Evolutionary conservation across 495 filamentous ascomycete species (phyloP).

Genomic region (Penicillium paradoxum): DNA sequence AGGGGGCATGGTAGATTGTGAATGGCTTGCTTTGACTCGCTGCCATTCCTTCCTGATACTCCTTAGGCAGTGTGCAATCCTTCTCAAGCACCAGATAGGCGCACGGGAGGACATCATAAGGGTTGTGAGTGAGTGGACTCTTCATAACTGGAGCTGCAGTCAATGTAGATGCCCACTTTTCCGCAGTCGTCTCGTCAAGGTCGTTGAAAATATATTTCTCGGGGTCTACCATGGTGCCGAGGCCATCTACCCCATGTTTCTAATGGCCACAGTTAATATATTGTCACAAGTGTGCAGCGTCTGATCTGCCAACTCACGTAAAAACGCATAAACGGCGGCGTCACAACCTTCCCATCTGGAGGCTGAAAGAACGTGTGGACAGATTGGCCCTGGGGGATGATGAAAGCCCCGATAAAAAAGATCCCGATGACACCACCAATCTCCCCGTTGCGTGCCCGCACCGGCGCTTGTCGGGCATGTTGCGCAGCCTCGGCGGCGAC

Average conservation of each 20-base stretch:
- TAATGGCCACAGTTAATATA: slow-evolving; percentile 6
- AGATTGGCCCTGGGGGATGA: slow-evolving; percentile 28
- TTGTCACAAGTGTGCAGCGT: not conserved
- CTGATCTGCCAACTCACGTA: slow-evolving; percentile 14
- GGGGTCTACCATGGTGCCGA: slow-evolving; percentile 15
- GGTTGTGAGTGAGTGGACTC: slow-evolving; percentile 26
- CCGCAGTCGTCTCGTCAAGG: slow-evolving; percentile 13
- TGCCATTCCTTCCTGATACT: slow-evolving; percentile 31
- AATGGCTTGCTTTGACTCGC: slow-evolving; percentile 17
- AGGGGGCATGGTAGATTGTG: slow-evolving; percentile 21
- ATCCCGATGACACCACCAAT: slow-evolving; percentile 33
- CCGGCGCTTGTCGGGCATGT: slow-evolving; percentile 20
- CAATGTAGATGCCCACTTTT: slow-evolving; percentile 26
- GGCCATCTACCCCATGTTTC: slow-evolving; percentile 20
- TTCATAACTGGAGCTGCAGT: slow-evolving; percentile 29
- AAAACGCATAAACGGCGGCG: slow-evolving; percentile 18
- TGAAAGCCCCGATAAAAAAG: slow-evolving; percentile 29
- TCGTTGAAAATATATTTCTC: slow-evolving; percentile 24
- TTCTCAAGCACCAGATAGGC: slow-evolving; percentile 31
- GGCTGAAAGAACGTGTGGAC: slow-evolving; percentile 25
- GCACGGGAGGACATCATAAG: slow-evolving; percentile 29
- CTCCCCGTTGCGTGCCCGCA: slow-evolving; percentile 15
- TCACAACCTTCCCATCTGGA: slow-evolving; percentile 19
- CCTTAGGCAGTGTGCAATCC: slow-evolving; percentile 18
- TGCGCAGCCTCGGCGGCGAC: slow-evolving; percentile 28